These are phyloP conservation scores for Verbascum thapsus DNA, from an alignment of 257 asterid genomes.

Conservation along the genomic window DNA sequence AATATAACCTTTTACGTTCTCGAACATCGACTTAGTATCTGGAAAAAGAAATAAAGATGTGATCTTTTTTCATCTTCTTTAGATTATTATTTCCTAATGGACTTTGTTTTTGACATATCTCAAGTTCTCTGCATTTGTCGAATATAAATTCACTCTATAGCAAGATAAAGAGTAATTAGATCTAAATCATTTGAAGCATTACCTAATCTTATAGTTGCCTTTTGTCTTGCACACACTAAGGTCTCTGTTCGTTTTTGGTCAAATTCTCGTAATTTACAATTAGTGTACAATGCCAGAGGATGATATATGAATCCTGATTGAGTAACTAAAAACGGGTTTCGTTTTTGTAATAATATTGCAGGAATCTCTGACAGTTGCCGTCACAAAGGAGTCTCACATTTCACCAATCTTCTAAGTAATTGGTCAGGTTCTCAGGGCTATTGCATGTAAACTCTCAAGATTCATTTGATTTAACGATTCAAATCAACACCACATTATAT, in stretches of 20 bases:
- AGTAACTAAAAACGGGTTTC: constrained; percentile 5
- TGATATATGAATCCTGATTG: constrained; percentile 3
- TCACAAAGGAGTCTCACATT: constrained; percentile 43
- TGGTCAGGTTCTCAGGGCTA: constrained; percentile 72
- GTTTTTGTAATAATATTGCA: constrained; percentile 37
- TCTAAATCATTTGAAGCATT: constrained; percentile 2
- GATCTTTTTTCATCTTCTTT: not conserved
- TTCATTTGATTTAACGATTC: constrained; percentile 14
- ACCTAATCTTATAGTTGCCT: not conserved
- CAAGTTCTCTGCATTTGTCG: not conserved
- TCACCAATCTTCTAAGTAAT: constrained; percentile 67
- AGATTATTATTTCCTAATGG: not conserved
- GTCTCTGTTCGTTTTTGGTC: not conserved
- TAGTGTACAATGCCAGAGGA: constrained; percentile 10
- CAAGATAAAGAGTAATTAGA: constrained; percentile 6
- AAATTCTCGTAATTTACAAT: not conserved
- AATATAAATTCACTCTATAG: not conserved
- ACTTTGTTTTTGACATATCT: not conserved
- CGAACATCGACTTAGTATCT: constrained; percentile 13
- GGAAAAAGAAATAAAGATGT: constrained; percentile 8
- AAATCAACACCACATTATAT: not conserved
- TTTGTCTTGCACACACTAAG: not conserved
- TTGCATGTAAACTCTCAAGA: constrained; percentile 68
- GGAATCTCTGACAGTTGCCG: constrained; percentile 67
- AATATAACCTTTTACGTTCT: not conserved